Evolutionary conservation across 345 rosid species (phyloP).

Genomic region (Salix suchowensis): DNA sequence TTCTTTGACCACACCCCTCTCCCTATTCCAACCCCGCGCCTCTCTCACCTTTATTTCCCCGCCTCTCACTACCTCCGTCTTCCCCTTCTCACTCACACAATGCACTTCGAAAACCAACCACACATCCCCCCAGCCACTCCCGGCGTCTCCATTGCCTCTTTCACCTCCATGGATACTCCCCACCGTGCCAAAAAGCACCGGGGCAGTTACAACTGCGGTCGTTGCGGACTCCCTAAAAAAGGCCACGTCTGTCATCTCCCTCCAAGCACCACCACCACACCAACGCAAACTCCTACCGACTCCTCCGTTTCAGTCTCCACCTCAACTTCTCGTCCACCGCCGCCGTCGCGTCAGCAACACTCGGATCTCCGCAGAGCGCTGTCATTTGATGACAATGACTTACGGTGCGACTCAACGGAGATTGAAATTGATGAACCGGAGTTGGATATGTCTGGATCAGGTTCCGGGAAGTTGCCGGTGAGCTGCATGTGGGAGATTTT

Average conservation of each 20-base stretch:
- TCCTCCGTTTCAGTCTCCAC: constrained; percentile 19
- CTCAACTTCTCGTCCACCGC: constrained; percentile 27
- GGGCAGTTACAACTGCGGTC: constrained; percentile 89
- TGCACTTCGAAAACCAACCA: constrained; percentile 38
- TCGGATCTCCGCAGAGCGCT: constrained; percentile 74
- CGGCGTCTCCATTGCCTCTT: constrained; percentile 37
- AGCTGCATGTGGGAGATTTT: constrained; percentile 77
- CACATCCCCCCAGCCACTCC: constrained; percentile 53
- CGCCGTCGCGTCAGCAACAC: constrained; percentile 43
- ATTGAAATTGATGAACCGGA: constrained; percentile 33
- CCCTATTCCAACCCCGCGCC: not conserved
- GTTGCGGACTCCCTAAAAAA: constrained; percentile 96
- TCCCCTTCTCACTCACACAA: constrained; percentile 12
- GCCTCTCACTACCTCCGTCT: not conserved
- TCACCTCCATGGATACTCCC: constrained; percentile 30
- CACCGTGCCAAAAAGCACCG: constrained; percentile 44
- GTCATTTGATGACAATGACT: constrained; percentile 70
- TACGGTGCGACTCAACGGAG: constrained; percentile 40
- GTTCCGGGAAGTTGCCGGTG: constrained; percentile 48
- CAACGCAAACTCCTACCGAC: constrained; percentile 24
- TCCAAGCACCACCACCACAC: constrained; percentile 23
- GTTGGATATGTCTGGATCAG: constrained; percentile 37
- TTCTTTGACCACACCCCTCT: constrained; percentile 26
- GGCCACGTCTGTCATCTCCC: constrained; percentile 64
- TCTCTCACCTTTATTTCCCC: constrained; percentile 7